Evolutionary conservation across 495 filamentous ascomycete species (phyloP).

Genomic region (Xylaria palmicola): DNA sequence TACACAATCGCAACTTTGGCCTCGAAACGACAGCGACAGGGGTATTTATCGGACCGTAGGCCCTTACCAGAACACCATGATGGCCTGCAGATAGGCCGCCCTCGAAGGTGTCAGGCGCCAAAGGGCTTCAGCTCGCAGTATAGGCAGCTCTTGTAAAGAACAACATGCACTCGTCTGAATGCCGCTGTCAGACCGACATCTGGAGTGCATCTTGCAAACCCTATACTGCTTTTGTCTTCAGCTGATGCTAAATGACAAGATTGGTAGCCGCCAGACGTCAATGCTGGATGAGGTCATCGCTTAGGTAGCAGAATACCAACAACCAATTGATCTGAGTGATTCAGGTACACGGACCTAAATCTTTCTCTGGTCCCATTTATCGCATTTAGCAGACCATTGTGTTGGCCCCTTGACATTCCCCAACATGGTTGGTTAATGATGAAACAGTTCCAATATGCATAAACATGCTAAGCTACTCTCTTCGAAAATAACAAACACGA

Average conservation of each 20-base stretch:
- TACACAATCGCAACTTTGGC: constrained; percentile 28
- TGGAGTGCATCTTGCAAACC: constrained; percentile 16
- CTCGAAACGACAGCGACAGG: constrained; percentile 21
- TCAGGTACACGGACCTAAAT: not conserved
- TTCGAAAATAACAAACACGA: not conserved
- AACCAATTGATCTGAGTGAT: not conserved
- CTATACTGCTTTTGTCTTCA: not conserved
- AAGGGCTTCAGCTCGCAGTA: constrained; percentile 12
- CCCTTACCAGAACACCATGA: constrained; percentile 26
- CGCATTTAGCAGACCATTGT: constrained; percentile 8
- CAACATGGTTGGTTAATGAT: constrained; percentile 10
- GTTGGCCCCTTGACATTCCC: constrained; percentile 7
- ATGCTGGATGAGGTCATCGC: not conserved
- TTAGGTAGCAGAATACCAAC: not conserved
- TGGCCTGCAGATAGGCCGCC: constrained; percentile 19
- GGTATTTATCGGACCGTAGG: constrained; percentile 32
- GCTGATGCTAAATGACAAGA: not conserved
- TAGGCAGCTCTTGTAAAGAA: constrained; percentile 15
- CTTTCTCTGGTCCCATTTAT: not conserved
- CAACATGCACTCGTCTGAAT: constrained; percentile 25
- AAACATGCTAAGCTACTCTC: constrained; percentile 12
- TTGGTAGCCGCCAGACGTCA: not conserved
- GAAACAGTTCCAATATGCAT: constrained; percentile 20
- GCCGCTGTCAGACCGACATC: constrained; percentile 18
- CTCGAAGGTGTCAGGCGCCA: constrained; percentile 11